A percentile compares a stretch with the other conserved stretches of the same genome.
phyloP scores from a whole-genome alignment of 1,139 yeast species.

The Yamadazyma pseudoaaseri region DNA sequence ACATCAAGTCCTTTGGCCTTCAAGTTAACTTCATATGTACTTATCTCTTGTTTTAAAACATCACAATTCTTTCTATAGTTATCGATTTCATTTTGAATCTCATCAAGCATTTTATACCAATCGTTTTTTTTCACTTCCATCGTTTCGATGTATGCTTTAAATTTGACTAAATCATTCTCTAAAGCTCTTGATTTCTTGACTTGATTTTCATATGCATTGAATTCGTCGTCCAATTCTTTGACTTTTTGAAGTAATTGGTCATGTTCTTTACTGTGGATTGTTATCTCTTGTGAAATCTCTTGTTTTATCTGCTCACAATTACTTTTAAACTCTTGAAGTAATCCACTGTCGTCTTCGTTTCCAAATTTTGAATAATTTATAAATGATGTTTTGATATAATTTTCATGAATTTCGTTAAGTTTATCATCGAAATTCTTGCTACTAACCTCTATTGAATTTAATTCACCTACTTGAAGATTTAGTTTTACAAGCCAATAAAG shows the following conservation, averaged over 20 bases:
- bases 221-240: slow-evolving; percentile 23
- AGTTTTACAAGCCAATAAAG: slow-evolving; percentile 74
- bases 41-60: slow-evolving; percentile 44
- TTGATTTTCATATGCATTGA: slow-evolving; percentile 38
- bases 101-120: slow-evolving; percentile 60
- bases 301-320: slow-evolving; percentile 45
- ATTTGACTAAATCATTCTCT: slow-evolving; percentile 69
- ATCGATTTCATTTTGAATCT: slow-evolving; percentile 54
- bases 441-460: slow-evolving; percentile 29
- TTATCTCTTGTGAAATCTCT: slow-evolving; percentile 36
- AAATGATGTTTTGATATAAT: slow-evolving; percentile 67
- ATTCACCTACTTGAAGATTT: slow-evolving; percentile 45
- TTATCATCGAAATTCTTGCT: slow-evolving; percentile 37
- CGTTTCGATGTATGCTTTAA: slow-evolving; percentile 66
- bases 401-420: slow-evolving; percentile 60
- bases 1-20: slow-evolving; percentile 58
- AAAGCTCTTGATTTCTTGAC: slow-evolving; percentile 62
- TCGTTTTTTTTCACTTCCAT: slow-evolving; percentile 63
- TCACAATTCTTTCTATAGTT: slow-evolving; percentile 44
- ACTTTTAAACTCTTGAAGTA: slow-evolving; percentile 52
- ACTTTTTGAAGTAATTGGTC: slow-evolving; percentile 42
- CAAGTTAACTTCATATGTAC: slow-evolving; percentile 46
- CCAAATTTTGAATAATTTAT: slow-evolving; percentile 57
- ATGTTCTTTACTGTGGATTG: slow-evolving; percentile 18
- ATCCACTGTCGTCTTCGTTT: slow-evolving; percentile 58